A percentile compares a stretch with the other conserved stretches of the same genome.
These are phyloP conservation scores for Paecilomyces fulvus DNA, from an alignment of 2,329 filamentous ascomycete species.

Conservation along the genomic window DNA sequence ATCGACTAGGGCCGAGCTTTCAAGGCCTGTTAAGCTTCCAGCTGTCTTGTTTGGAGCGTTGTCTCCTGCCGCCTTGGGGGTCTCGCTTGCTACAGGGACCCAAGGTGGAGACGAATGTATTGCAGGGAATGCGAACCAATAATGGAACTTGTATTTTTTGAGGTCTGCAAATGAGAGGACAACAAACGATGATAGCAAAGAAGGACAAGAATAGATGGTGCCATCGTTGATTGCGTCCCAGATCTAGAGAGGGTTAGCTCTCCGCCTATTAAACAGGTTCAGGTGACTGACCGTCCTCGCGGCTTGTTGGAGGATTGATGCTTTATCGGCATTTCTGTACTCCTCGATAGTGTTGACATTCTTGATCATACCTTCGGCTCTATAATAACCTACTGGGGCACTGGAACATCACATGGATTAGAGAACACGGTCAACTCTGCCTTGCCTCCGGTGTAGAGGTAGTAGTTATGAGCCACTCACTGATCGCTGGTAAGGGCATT, in stretches of 20 bases:
- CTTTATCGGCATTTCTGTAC: slow-evolving; percentile 76
- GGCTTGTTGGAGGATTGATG: slow-evolving; percentile 66
- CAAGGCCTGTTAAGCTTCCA: slow-evolving; percentile 50
- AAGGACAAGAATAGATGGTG: slow-evolving; percentile 90
- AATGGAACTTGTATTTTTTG: slow-evolving; percentile 96
- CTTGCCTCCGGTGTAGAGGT: not conserved
- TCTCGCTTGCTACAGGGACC: slow-evolving; percentile 46
- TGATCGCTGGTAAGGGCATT: slow-evolving; percentile 75
- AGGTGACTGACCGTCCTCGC: slow-evolving; percentile 59
- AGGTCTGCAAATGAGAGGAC: slow-evolving; percentile 90
- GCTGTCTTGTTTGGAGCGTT: slow-evolving; percentile 13
- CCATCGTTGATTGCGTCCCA: slow-evolving; percentile 98
- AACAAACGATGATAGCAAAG: slow-evolving; percentile 78
- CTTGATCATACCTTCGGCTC: slow-evolving; percentile 87
- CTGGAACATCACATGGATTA: slow-evolving; percentile 32
- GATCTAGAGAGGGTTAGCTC: slow-evolving; percentile 48
- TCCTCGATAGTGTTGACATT: slow-evolving; percentile 96
- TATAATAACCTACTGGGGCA: slow-evolving; percentile 60
- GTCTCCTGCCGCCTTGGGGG: slow-evolving; percentile 7
- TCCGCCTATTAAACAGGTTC: not conserved
- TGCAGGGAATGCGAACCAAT: slow-evolving; percentile 94
- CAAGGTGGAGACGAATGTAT: slow-evolving; percentile 82
- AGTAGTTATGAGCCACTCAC: slow-evolving; percentile 47
- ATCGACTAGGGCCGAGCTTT: slow-evolving; percentile 73
- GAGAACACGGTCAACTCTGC: not conserved